A percentile compares a stretch with the other conserved stretches of the same genome.
These are phyloP conservation scores for Rutstroemia sp. DNA, from an alignment of 2,329 filamentous ascomycete species.

Conservation along the genomic window DNA sequence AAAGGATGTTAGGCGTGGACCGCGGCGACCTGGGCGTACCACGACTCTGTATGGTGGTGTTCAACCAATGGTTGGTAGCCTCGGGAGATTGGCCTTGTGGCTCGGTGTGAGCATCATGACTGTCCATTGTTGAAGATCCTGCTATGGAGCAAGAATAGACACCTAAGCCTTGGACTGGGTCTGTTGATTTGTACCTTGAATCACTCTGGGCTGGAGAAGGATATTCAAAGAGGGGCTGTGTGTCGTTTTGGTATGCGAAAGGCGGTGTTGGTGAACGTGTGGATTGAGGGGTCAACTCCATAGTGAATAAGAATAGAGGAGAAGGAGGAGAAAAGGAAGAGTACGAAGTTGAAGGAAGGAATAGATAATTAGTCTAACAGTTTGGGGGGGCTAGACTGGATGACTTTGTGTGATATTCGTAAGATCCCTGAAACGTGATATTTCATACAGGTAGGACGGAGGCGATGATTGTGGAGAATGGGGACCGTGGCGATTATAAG, in stretches of 20 bases:
- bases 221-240: slow-evolving; percentile 29
- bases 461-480: slow-evolving; percentile 3
- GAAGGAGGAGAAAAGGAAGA: slow-evolving; percentile 3
- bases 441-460: slow-evolving; percentile 6
- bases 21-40: slow-evolving; percentile 22
- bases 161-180: slow-evolving; percentile 25
- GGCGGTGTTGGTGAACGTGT: slow-evolving; percentile 26
- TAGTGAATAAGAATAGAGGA: slow-evolving; percentile 18
- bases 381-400: slow-evolving; percentile 13
- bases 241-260: slow-evolving; percentile 22
- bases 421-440: slow-evolving; percentile 7
- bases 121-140: slow-evolving; percentile 20
- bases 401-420: neutral
- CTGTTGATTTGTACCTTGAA: slow-evolving; percentile 24
- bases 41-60: slow-evolving; percentile 19
- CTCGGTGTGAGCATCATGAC: slow-evolving; percentile 13
- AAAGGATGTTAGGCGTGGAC: slow-evolving; percentile 36
- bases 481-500: neutral
- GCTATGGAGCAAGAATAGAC: slow-evolving; percentile 27
- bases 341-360: slow-evolving; percentile 11
- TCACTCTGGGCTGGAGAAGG: slow-evolving; percentile 29
- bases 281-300: slow-evolving; percentile 30
- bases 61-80: slow-evolving; percentile 24
- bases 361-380: neutral
- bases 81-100: slow-evolving; percentile 17